Base-by-base conservation (phyloP, 805 yeast genomes). In the Deakozyma indianensis region DNA sequence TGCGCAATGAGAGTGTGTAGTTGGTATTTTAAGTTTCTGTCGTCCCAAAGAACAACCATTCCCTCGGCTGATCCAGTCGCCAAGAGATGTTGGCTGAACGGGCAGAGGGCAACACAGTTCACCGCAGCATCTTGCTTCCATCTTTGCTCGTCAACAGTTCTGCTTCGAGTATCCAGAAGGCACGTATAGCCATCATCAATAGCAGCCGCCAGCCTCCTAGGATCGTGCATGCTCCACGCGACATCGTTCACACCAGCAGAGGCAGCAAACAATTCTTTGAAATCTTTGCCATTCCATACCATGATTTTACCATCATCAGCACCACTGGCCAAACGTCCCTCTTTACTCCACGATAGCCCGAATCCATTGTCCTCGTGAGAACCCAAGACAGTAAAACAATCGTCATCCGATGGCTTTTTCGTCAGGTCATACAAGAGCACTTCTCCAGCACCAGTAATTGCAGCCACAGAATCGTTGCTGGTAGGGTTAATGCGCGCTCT, bases 11-110 rank as follows among this genome's bases (percentile, higher is more conserved):
- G 64, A 47, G 73, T 71, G 55, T 92, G 73, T 35, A 83, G 56
- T 35, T 87, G 84, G n/a, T 61, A 56, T 1, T 65, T 52, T 15
- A 77, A 67, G 50, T 77, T 74, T 57, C 94, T 70, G 44, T 80
- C 59, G 57, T 86, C 95, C 77, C 84, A 85, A 24, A 81, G 64
- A 45, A 73, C 74, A 16, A 84, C 73, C 9, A 77, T 63, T 54
- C 75, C 75, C 56, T 85, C 94, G 23, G 78, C 74, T 3, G 86
- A 80, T 14, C 79, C 94, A 1, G 87, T 80, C 3, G 80, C 90
- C 43, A 82, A 68, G 50, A 85, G 57, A 25, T 74, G 63, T 44
- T 55, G 56, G 22, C 71, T 59, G 20, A 58, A 56, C 0, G 85
- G 83, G 56, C 79, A 81, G 60, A 83, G 80, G 21, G 74, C 74